Conservation (phyloP, 306 rosid species). For the Rubus parviflorus region DNA sequence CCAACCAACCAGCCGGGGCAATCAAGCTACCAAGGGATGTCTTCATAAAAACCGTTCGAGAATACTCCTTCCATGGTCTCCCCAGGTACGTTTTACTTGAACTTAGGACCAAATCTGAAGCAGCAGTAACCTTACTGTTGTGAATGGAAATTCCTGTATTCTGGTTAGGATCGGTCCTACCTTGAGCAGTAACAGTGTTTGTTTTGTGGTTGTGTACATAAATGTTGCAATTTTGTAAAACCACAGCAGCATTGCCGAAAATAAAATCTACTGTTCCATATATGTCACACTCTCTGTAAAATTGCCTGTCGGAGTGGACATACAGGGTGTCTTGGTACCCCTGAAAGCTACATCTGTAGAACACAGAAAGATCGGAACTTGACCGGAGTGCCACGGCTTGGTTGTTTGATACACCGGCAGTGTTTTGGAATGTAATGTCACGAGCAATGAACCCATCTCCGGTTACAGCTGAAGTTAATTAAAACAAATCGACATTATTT, state of each 20-base stretch:
- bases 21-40: conserved; percentile 56
- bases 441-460: conserved; percentile 77
- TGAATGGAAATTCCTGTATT: conserved; percentile 74
- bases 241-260: conserved; percentile 77
- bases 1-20: conserved; percentile 67
- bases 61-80: conserved; percentile 65
- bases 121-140: conserved; percentile 43
- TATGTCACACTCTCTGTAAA: conserved; percentile 69
- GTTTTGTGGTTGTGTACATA: conserved; percentile 54
- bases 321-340: conserved; percentile 84
- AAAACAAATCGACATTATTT: not conserved
- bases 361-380: conserved; percentile 74
- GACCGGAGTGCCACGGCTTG: conserved; percentile 90
- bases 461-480: conserved; percentile 43
- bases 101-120: conserved; percentile 34
- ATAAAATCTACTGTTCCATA: conserved; percentile 85
- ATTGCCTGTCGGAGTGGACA: conserved; percentile 68
- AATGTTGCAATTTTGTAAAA: conserved; percentile 68
- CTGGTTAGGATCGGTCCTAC: conserved; percentile 69
- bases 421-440: conserved; percentile 75
- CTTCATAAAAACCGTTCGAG: conserved; percentile 65
- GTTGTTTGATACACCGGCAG: conserved; percentile 70
- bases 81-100: conserved; percentile 54
- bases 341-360: conserved; percentile 66
- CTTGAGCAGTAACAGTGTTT: conserved; percentile 66